These are phyloP conservation scores for Spiraea crenata DNA, from an alignment of 331 rosid species.

Conservation along the genomic window DNA sequence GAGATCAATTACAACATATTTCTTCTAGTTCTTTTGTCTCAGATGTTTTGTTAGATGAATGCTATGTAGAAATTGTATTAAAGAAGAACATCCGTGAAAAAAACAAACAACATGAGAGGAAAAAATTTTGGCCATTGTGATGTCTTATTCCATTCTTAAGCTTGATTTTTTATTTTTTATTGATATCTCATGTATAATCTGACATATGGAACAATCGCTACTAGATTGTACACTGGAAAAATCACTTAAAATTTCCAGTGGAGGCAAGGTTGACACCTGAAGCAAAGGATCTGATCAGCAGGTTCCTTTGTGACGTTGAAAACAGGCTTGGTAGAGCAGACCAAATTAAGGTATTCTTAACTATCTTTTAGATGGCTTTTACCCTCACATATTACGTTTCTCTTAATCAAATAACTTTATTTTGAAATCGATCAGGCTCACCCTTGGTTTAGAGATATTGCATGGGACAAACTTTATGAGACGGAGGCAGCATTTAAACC, in stretches of 20 bases:
- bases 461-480: conserved; percentile 47
- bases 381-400: neutral
- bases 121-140: conserved; percentile 1
- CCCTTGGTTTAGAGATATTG: conserved; percentile 48
- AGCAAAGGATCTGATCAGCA: conserved; percentile 46
- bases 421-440: conserved; percentile 35
- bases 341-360: conserved; percentile 37
- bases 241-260: conserved; percentile 48
- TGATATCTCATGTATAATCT: neutral
- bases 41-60: neutral
- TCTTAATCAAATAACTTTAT: neutral
- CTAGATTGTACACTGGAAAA: conserved; percentile 53
- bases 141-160: neutral
- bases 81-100: neutral
- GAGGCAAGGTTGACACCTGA: conserved; percentile 47
- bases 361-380: neutral
- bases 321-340: conserved; percentile 43
- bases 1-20: neutral
- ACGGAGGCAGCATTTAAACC: conserved; percentile 55
- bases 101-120: neutral
- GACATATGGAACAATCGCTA: neutral
- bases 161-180: conserved; percentile 1
- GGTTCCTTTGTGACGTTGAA: conserved; percentile 51
- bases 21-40: neutral
- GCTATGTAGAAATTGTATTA: neutral